Evolutionary conservation across 805 yeast genomes (phyloP), one percentile per base, ranked within the genome.

Genomic region (Lachancea meyersii): DNA sequence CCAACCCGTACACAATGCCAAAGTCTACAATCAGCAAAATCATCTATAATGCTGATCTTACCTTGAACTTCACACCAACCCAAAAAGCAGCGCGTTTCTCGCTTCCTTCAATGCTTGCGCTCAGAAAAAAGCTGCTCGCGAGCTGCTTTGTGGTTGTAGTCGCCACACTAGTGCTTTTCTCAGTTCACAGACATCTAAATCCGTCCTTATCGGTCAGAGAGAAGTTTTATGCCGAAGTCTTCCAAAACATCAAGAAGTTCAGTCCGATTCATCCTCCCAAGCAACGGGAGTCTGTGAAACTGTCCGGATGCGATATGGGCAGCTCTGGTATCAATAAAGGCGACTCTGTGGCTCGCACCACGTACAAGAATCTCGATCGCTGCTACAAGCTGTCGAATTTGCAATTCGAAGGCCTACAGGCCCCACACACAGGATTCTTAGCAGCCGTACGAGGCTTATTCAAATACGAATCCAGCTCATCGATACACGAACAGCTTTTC

Each of bases 341-440:
- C 28, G 44, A 28, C 14, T 14, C 38, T 10, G 39, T 37, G 24
- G 24, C 18, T 11, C 39, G 31, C 20, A 31, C 41, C 26, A 34
- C 49, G 16, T 50, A 40, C 40, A 45, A 48, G 13, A 49, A 47
- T 33, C 45, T 56, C 35, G 44, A 48, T 20, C 44, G 41, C 8
- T 55, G 57, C 40, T 50, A 43, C 37, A 46, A 44, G 17, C 30
- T 52, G 16, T 14, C 48, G 5, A 42, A 42, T 9, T 31, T 38
- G 17, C 51, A 52, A 26, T 38, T 43, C 35, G 30, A 38, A 23
- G 41, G 39, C 22, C 41, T 34, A 16, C 39, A 43, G 26, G 20
- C 34, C 11, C 35, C 38, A 10, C 41, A 38, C 43, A 33, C 34
- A n/a, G 35, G 23, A 35, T 44, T 24, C 18, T 22, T 37, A 38